These are phyloP conservation scores for Waltergamsia citrina DNA, from an alignment of 2,329 filamentous ascomycete species.

Conservation along the genomic window DNA sequence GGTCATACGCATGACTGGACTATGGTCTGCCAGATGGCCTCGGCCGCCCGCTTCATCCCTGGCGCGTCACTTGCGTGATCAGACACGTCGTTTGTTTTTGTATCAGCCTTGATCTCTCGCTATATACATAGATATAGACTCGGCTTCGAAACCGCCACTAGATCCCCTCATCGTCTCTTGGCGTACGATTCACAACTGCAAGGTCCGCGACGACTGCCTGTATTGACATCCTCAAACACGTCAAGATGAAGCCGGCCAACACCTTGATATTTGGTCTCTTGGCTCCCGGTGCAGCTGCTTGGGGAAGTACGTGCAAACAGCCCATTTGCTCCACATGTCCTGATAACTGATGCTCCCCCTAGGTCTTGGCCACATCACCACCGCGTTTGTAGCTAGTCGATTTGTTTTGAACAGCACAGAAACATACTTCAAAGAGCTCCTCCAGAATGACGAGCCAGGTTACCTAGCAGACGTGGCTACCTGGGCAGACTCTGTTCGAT, in stretches of 20 bases:
- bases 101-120: too few relatives aligned
- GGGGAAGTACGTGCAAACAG: conserved; percentile 26
- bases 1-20: too few relatives aligned
- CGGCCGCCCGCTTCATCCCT: too few relatives aligned
- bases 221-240: not conserved
- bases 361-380: conserved; percentile 57
- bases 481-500: conserved; percentile 59
- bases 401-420: conserved; percentile 49
- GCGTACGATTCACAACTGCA: too few relatives aligned
- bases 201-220: not conserved
- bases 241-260: conserved; percentile 22
- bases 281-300: conserved; percentile 24
- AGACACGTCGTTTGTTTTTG: too few relatives aligned
- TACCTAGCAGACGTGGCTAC: conserved; percentile 56
- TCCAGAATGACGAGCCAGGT: conserved; percentile 42
- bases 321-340: not conserved
- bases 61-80: too few relatives aligned
- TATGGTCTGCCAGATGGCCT: too few relatives aligned
- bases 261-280: conserved; percentile 19
- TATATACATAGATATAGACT: too few relatives aligned
- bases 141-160: not conserved
- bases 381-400: conserved; percentile 52
- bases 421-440: conserved; percentile 45
- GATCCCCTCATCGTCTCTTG: too few relatives aligned
- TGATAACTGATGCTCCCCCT: conserved; percentile 8